Evolutionary conservation across 805 yeast species (phyloP), one percentile per base, ranked within the genome.

Genomic region (Teunomyces gatunensis): DNA sequence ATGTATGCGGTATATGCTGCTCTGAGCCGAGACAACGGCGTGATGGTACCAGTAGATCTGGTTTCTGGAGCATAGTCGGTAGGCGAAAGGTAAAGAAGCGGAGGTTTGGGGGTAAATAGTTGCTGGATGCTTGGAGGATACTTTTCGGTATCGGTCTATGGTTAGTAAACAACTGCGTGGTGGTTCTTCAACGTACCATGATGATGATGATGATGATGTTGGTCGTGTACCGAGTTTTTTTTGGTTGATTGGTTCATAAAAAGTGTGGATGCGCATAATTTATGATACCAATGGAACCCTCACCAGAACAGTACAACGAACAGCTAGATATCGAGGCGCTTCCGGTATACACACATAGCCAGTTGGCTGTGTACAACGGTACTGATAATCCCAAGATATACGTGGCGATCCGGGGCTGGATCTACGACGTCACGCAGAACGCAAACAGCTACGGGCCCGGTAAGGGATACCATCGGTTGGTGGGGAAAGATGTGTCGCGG

Each of bases 391-490:
- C 58, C 12, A 48, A 76, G 49, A 76, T 87, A 53, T 89, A 83
- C 64, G 85, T 89, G 15, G 94, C 83, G 6, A 83, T 89, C 56
- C 82, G 83, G 51, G 94, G 96, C 17, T 74, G 74, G 2, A 80
- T 89, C 9, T 89, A 87, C 62, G 96, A 89, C 58, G 96, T 89
- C 7, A 77, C 87, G 0, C 60, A 69, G 40, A 89, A 88, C 58
- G 55, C 63, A 10, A 79, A 77, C 12, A 84, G 83, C 34, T 89
- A 89, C 60, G 96, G 96, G 0, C 84, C 85, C 2, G 91, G 90
- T 0, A 79, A 81, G 50, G 82, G 84, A 18, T 89, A 89, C 64
- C 83, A 81, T 57, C 80, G 74, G 5, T 74, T 89, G 36, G 87
- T 83, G 7, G 96, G 92, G 4, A 80, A 78, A 52, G 96, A 89